Evolutionary conservation across 129 eudicot species (phyloP).

Genomic region (Rutidosis leptorrhynchoides): DNA sequence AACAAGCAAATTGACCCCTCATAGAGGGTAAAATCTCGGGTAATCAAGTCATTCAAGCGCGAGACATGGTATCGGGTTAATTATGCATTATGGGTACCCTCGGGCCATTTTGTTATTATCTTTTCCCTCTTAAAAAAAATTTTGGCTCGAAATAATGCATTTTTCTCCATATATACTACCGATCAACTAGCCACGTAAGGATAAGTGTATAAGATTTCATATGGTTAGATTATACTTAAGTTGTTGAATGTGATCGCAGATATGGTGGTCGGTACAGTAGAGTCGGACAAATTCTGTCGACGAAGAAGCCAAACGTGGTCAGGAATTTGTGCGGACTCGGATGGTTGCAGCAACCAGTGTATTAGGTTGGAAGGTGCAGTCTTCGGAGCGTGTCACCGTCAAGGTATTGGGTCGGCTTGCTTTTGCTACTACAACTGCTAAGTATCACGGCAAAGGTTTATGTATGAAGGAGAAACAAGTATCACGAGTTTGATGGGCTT

Average conservation of each 20-base stretch:
- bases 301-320: slow-evolving; percentile 34
- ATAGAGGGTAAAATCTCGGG: too few relatives aligned
- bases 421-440: slow-evolving; percentile 33
- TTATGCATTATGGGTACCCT: too few relatives aligned
- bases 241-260: slow-evolving; percentile 5
- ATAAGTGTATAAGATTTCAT: neutral
- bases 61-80: too few relatives aligned
- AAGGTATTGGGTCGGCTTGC: slow-evolving; percentile 23
- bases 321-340: slow-evolving; percentile 20
- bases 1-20: too few relatives aligned
- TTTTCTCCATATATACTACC: too few relatives aligned
- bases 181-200: too few relatives aligned
- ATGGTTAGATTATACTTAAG: neutral
- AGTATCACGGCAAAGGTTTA: neutral
- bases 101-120: too few relatives aligned
- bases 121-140: too few relatives aligned
- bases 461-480: neutral
- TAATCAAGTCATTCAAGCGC: too few relatives aligned
- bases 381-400: slow-evolving; percentile 31
- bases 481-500: neutral
- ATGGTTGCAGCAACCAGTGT: slow-evolving; percentile 24
- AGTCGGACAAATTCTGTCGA: neutral
- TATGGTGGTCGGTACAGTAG: neutral
- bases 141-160: too few relatives aligned
- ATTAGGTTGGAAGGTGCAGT: slow-evolving; percentile 18